phyloP scores from a whole-genome alignment of 2,329 filamentous ascomycete species.

The Sclerotinia spermophila region DNA sequence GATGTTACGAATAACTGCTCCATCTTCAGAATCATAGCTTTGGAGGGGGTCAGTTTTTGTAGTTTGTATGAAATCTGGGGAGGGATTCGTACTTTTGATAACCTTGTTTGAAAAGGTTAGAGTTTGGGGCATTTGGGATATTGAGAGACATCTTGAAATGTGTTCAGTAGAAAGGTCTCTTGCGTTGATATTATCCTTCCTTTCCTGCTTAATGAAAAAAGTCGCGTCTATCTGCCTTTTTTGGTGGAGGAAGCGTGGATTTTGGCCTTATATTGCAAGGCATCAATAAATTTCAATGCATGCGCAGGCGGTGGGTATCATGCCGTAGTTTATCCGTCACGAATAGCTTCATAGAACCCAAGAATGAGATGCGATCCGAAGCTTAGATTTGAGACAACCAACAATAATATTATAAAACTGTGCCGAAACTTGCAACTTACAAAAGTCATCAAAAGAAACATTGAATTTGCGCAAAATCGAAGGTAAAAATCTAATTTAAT shows the following conservation, averaged over 20 bases:
- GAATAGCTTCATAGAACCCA: constrained; percentile 20
- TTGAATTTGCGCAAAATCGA: neutral
- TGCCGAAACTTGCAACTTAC: neutral
- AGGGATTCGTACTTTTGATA: constrained; percentile 68
- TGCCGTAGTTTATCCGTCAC: constrained; percentile 4
- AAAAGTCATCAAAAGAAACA: neutral
- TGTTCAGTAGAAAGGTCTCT: constrained; percentile 14
- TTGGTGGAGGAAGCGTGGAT: constrained; percentile 12
- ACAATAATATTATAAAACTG: neutral
- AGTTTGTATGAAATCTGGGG: constrained; percentile 34
- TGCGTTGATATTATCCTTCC: constrained; percentile 19
- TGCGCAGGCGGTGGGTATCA: constrained; percentile 9
- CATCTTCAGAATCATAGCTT: constrained; percentile 99
- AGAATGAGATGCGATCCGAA: constrained; percentile 10
- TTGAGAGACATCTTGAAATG: constrained; percentile 76
- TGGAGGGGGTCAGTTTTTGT: constrained; percentile 36
- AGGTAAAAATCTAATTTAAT: neutral
- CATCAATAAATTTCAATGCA: neutral
- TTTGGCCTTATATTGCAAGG: neutral
- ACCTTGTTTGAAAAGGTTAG: constrained; percentile 89
- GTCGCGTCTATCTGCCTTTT: constrained; percentile 16
- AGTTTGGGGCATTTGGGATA: constrained; percentile 90
- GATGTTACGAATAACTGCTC: constrained; percentile 96
- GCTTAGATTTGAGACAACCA: constrained; percentile 4
- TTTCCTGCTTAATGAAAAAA: constrained; percentile 11